These are phyloP conservation scores for Oryza longistaminata DNA, from an alignment of 176 grass and related monocot genomes.

Conservation along the genomic window DNA sequence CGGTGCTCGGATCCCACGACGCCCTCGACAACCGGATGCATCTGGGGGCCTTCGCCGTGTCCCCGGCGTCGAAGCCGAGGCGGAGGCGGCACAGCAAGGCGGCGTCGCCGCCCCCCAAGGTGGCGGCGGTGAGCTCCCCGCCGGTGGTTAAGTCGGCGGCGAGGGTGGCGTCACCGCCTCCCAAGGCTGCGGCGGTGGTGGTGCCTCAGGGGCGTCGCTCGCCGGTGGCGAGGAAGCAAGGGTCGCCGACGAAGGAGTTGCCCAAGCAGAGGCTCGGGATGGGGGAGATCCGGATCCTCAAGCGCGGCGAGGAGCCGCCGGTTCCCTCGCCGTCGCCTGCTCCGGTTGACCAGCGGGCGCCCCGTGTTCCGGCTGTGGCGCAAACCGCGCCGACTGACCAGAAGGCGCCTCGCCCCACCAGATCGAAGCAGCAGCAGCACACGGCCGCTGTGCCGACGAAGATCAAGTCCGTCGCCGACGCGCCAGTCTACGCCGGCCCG, in stretches of 20 bases:
- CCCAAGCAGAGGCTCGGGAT: conserved; percentile 33
- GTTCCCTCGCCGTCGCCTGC: neutral
- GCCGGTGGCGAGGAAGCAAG: conserved; percentile 20
- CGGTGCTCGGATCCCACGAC: conserved; percentile 55
- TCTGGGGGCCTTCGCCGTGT: conserved; percentile 42
- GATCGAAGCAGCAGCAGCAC: neutral
- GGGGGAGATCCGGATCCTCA: conserved; percentile 65
- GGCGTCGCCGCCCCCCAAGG: neutral
- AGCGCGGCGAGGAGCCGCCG: conserved; percentile 55
- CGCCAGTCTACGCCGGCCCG: conserved; percentile 36
- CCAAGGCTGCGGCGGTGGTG: neutral
- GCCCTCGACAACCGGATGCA: conserved; percentile 40
- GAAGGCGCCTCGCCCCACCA: neutral
- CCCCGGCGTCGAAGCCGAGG: conserved; percentile 17
- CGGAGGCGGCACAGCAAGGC: conserved; percentile 29
- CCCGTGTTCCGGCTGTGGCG: neutral
- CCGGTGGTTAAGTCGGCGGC: neutral
- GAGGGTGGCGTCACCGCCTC: neutral
- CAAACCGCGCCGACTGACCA: neutral
- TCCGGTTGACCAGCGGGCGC: neutral
- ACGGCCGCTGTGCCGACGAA: conserved; percentile 30
- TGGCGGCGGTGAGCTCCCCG: neutral
- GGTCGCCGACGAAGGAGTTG: conserved; percentile 26
- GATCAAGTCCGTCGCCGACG: neutral
- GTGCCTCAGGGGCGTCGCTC: conserved; percentile 2